Conservation (phyloP, 2,329 filamentous ascomycete genomes). For the Xylogone sp. region DNA sequence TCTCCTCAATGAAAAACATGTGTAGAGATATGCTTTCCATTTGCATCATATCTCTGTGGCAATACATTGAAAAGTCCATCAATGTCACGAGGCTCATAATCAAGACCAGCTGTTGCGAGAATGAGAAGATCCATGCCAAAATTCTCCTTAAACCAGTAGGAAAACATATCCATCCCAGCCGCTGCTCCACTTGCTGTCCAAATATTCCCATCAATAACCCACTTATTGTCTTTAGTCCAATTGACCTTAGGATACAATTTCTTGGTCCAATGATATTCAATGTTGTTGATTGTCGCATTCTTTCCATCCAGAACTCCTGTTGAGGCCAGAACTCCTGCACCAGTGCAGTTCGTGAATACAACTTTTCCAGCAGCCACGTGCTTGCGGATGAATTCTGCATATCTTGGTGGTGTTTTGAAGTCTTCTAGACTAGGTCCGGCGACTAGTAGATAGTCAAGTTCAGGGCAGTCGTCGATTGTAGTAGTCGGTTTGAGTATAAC, state of each 20-base stretch:
- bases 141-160: conserved; percentile 19
- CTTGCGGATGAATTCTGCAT: conserved; percentile 27
- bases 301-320: conserved; percentile 38
- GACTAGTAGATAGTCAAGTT: conserved; percentile 34
- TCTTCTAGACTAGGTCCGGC: conserved; percentile 26
- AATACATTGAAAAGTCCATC: conserved; percentile 33
- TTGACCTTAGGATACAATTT: conserved; percentile 35
- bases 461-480: conserved; percentile 31
- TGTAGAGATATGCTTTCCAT: conserved; percentile 25
- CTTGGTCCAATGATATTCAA: conserved; percentile 25
- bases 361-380: conserved; percentile 33
- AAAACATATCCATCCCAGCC: conserved; percentile 37
- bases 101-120: conserved; percentile 10
- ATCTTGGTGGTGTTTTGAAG: conserved; percentile 27
- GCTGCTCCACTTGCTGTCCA: conserved; percentile 43
- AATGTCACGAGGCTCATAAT: conserved; percentile 22
- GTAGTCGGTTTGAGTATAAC: conserved; percentile 25
- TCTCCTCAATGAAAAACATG: too few species aligned
- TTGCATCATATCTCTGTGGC: conserved; percentile 15
- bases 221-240: conserved; percentile 40
- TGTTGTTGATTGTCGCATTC: conserved; percentile 39
- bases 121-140: conserved; percentile 17
- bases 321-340: conserved; percentile 26
- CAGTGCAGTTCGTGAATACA: conserved; percentile 35
- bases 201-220: conserved; percentile 40